Conservation (phyloP, 148 eudicot species). For the Rheum nobile region DNA sequence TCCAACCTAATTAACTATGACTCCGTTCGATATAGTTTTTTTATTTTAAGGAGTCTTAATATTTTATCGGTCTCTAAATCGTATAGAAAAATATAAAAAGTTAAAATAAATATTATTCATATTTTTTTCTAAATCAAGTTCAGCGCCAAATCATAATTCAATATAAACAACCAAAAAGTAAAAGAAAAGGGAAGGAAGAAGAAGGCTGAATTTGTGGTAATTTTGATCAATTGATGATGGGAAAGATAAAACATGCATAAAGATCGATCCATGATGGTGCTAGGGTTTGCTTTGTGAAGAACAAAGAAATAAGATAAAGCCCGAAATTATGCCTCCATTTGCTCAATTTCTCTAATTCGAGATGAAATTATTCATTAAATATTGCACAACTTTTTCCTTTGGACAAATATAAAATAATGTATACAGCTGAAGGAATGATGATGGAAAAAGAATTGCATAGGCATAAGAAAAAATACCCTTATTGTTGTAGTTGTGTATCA, state of each 20-base stretch:
- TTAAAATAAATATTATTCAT: too few species aligned
- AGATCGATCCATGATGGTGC: neutral
- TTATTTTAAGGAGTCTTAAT: too few species aligned
- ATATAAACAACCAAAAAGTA: neutral
- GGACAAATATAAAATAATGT: neutral
- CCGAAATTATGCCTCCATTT: neutral
- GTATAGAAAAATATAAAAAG: too few species aligned
- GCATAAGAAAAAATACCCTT: too few species aligned
- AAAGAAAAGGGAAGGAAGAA: neutral
- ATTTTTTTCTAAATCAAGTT: too few species aligned
- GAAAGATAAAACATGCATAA: neutral
- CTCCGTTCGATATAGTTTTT: too few species aligned
- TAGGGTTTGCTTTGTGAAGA: neutral
- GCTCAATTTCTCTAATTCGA: neutral
- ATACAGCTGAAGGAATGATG: neutral
- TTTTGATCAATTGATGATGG: neutral
- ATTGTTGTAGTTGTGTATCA: too few species aligned
- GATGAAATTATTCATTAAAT: neutral
- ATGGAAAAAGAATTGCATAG: neutral
- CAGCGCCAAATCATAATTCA: neutral
- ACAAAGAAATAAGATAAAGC: neutral
- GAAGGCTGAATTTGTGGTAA: neutral
- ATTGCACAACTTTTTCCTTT: neutral
- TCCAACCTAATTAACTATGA: too few species aligned
- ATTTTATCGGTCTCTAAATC: too few species aligned